Conservation (phyloP, 371 early-diverging fungal species). For the Funneliformis caledonium region DNA sequence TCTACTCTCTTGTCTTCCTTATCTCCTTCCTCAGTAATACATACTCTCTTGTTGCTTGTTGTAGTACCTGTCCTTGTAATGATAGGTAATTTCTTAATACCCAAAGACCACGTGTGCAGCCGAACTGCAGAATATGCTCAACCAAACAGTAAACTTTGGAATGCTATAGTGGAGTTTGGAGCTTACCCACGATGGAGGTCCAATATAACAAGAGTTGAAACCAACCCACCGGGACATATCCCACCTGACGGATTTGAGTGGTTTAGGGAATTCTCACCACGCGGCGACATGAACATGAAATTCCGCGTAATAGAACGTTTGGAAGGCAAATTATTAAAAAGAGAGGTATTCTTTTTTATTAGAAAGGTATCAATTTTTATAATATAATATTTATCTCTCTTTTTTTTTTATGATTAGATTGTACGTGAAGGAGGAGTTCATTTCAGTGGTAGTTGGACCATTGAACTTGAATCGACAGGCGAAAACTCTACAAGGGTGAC, state of each 20-base stretch:
- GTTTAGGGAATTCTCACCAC: slow-evolving; percentile 18
- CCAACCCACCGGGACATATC: slow-evolving; percentile 3
- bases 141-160: slow-evolving; percentile 1
- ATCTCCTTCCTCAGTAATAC: neutral
- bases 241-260: slow-evolving; percentile 27
- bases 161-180: neutral
- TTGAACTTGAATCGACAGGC: slow-evolving; percentile 7
- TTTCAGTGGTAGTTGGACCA: slow-evolving; percentile 13
- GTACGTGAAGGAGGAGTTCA: slow-evolving; percentile 23
- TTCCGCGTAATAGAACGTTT: slow-evolving; percentile 7
- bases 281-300: slow-evolving; percentile 3
- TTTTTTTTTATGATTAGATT: neutral
- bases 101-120: slow-evolving; percentile 16
- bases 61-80: neutral
- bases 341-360: neutral
- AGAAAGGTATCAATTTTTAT: too few species aligned
- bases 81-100: neutral
- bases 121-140: slow-evolving; percentile 7
- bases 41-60: neutral
- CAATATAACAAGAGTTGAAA: neutral
- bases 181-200: slow-evolving; percentile 21
- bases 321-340: slow-evolving; percentile 2
- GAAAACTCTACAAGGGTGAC: neutral
- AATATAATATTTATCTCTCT: neutral
- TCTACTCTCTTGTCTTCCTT: neutral